Evolutionary conservation across 1,284 basidiomycete species (phyloP).

Genomic region (Malassezia pachydermatis): DNA sequence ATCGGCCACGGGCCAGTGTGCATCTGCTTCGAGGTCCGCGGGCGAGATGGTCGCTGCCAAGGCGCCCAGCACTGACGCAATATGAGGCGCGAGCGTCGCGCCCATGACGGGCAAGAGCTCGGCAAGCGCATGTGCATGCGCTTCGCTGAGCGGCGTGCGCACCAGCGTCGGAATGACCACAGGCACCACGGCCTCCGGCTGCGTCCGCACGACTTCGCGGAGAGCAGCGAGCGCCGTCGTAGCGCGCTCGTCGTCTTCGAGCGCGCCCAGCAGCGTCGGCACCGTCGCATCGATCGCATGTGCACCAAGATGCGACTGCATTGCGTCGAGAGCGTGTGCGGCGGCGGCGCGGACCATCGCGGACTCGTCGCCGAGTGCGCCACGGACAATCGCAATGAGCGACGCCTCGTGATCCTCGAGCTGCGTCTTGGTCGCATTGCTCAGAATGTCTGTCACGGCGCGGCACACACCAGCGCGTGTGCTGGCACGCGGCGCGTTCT

Average conservation of each 20-base stretch:
- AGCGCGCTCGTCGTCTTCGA: constrained; percentile 49
- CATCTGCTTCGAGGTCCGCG: constrained; percentile 3
- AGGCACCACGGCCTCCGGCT: constrained; percentile 72
- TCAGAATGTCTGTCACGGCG: constrained; percentile 77
- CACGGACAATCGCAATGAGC: constrained; percentile 66
- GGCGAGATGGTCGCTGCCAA: constrained; percentile 35
- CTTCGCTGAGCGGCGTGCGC: constrained; percentile 77
- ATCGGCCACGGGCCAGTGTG: constrained; percentile 23
- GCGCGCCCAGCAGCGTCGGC: constrained; percentile 82
- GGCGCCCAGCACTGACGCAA: constrained; percentile 36
- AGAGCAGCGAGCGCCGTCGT: constrained; percentile 85
- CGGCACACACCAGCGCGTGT: constrained; percentile 81
- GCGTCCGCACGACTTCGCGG: constrained; percentile 60
- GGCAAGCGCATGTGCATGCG: constrained; percentile 86
- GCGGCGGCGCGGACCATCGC: constrained; percentile 79
- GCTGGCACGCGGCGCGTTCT: constrained; percentile 60
- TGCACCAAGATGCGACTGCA: constrained; percentile 78
- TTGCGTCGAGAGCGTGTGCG: constrained; percentile 81
- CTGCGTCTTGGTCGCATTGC: constrained; percentile 71
- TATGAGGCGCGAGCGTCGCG: constrained; percentile 60
- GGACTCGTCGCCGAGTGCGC: constrained; percentile 78
- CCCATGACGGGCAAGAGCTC: constrained; percentile 89
- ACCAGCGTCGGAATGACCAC: constrained; percentile 91
- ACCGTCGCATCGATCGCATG: constrained; percentile 94
- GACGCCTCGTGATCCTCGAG: constrained; percentile 81